Evolutionary conservation across 805 yeast species (phyloP).

Genomic region (Cyberlindnera nakhonratchasimensis): DNA sequence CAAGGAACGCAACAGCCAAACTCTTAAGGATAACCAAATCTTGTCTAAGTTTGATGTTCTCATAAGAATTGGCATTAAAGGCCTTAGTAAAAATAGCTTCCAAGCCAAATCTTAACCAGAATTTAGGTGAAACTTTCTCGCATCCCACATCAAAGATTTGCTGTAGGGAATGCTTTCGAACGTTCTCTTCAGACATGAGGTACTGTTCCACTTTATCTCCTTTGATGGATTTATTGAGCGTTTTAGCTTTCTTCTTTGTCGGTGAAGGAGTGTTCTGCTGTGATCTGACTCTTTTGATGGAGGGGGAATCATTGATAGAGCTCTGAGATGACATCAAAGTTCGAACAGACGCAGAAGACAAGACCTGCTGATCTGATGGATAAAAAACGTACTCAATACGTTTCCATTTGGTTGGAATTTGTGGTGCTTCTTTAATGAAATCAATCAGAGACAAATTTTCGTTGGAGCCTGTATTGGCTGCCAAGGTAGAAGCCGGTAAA

Average conservation of each 20-base stretch:
- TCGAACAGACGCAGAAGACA: not conserved
- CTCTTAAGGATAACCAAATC: conserved; percentile 62
- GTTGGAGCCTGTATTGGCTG: conserved; percentile 31
- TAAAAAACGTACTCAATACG: conserved; percentile 52
- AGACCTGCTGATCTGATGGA: conserved; percentile 9
- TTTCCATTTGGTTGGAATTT: conserved; percentile 56
- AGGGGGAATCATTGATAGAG: conserved; percentile 15
- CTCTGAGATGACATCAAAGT: conserved; percentile 2
- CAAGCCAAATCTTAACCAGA: conserved; percentile 59
- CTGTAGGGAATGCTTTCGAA: conserved; percentile 50
- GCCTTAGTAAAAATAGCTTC: conserved; percentile 68
- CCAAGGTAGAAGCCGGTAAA: conserved; percentile 46
- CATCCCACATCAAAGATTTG: conserved; percentile 63
- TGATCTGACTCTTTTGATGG: conserved; percentile 15
- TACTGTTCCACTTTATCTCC: conserved; percentile 48
- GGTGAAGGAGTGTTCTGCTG: conserved; percentile 19
- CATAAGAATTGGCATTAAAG: conserved; percentile 54
- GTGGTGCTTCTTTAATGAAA: conserved; percentile 39
- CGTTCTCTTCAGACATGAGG: conserved; percentile 49
- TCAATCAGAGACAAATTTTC: conserved; percentile 46
- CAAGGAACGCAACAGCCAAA: conserved; percentile 60
- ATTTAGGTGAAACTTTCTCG: conserved; percentile 55
- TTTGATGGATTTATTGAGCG: conserved; percentile 10
- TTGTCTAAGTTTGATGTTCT: conserved; percentile 52
- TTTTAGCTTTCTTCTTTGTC: conserved; percentile 19